These are phyloP conservation scores for Suhomyces bolitotheri DNA, from an alignment of 1,139 yeast genomes.

Conservation along the genomic window DNA sequence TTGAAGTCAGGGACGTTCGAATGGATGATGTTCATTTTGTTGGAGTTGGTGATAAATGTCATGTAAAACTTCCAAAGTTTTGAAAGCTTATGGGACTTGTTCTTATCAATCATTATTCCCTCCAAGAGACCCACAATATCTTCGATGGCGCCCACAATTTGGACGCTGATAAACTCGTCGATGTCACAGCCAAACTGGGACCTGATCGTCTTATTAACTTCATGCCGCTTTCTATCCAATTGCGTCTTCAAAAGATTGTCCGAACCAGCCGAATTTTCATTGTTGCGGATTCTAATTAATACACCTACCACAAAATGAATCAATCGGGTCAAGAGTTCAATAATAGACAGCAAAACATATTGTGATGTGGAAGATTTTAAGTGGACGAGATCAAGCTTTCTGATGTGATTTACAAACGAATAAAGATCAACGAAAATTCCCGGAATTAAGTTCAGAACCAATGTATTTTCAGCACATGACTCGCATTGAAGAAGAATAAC, in stretches of 20 bases:
- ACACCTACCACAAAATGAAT: slow-evolving; percentile 42
- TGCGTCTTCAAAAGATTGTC: slow-evolving; percentile 7
- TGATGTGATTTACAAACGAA: slow-evolving; percentile 18
- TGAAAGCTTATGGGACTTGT: slow-evolving; percentile 27
- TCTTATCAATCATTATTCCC: slow-evolving; percentile 19
- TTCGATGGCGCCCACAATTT: slow-evolving; percentile 24
- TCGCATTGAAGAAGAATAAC: slow-evolving; percentile 40
- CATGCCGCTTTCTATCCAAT: slow-evolving; percentile 8
- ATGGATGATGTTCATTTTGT: slow-evolving; percentile 33
- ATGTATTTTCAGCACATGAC: slow-evolving; percentile 25
- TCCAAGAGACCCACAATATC: slow-evolving; percentile 23
- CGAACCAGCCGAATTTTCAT: neutral
- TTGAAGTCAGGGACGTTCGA: slow-evolving; percentile 34
- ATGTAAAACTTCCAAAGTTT: slow-evolving; percentile 46
- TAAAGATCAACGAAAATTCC: slow-evolving; percentile 23
- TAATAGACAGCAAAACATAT: slow-evolving; percentile 29
- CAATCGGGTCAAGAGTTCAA: slow-evolving; percentile 35
- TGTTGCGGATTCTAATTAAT: slow-evolving; percentile 23
- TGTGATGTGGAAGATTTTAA: slow-evolving; percentile 20
- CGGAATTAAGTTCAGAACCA: slow-evolving; percentile 25
- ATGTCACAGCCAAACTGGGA: slow-evolving; percentile 13
- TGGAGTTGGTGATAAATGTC: slow-evolving; percentile 36
- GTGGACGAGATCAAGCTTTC: slow-evolving; percentile 12
- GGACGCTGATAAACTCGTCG: slow-evolving; percentile 19
- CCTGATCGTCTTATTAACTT: slow-evolving; percentile 10